Evolutionary conservation across 1,284 basidiomycete genomes (phyloP).

Genomic region (Ganoderma leucocontextum): DNA sequence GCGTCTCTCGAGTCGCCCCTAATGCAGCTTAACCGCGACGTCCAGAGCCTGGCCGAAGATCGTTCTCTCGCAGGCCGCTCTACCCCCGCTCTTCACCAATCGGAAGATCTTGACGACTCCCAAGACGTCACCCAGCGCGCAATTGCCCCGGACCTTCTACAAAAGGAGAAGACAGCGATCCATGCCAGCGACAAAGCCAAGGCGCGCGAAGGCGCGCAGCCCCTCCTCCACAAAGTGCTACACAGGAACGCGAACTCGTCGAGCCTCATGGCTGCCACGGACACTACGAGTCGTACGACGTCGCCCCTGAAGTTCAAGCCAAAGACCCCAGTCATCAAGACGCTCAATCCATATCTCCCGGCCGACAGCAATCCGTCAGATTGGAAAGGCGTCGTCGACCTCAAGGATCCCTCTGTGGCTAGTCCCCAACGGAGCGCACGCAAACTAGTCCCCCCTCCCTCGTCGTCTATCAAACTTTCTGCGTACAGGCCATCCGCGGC

Average conservation of each 20-base stretch:
- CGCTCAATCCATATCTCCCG: slow-evolving; percentile 70
- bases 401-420: slow-evolving; percentile 64
- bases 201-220: slow-evolving; percentile 47
- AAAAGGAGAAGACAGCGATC: slow-evolving; percentile 15
- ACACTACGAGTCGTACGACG: slow-evolving; percentile 37
- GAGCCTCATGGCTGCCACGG: slow-evolving; percentile 30
- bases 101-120: slow-evolving; percentile 34
- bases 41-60: slow-evolving; percentile 58
- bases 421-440: slow-evolving; percentile 34
- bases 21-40: slow-evolving; percentile 72
- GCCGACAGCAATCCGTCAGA: slow-evolving; percentile 55
- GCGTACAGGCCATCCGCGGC: slow-evolving; percentile 30
- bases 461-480: slow-evolving; percentile 40
- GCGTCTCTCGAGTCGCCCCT: slow-evolving; percentile 80
- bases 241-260: slow-evolving; percentile 49
- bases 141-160: slow-evolving; percentile 11
- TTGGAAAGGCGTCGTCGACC: slow-evolving; percentile 82
- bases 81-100: slow-evolving; percentile 26
- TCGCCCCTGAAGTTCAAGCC: slow-evolving; percentile 57
- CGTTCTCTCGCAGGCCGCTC: slow-evolving; percentile 35
- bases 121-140: slow-evolving; percentile 40
- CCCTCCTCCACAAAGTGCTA: slow-evolving; percentile 58
- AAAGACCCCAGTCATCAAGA: slow-evolving; percentile 63
- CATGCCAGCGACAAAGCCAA: slow-evolving; percentile 49
- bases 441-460: slow-evolving; percentile 18